A percentile compares a stretch with the other conserved stretches of the same genome.
Evolutionary conservation across 306 rosid genomes (phyloP).

Genomic region (Quercus parvula): DNA sequence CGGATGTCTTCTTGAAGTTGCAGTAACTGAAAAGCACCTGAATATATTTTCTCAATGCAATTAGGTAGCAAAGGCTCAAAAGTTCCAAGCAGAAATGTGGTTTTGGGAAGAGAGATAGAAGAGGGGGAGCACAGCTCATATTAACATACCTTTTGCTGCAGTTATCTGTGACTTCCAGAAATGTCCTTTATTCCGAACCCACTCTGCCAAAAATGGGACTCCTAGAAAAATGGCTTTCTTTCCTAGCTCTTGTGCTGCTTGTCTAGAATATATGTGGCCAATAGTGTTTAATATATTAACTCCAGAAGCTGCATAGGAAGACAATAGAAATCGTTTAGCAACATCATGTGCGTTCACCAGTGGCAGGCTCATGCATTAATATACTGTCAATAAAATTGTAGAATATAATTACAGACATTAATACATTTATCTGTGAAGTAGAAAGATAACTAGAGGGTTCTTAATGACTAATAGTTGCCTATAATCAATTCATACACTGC

Average conservation of each 20-base stretch:
- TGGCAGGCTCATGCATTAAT: neutral
- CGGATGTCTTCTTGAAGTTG: constrained; percentile 80
- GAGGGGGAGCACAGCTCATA: neutral
- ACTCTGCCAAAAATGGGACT: constrained; percentile 87
- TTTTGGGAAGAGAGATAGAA: too few relatives aligned
- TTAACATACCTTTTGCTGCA: constrained; percentile 75
- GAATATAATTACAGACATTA: neutral
- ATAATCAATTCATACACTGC: neutral
- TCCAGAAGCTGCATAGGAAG: constrained; percentile 64
- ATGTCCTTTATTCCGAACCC: constrained; percentile 92
- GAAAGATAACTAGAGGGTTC: neutral
- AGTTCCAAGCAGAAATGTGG: neutral
- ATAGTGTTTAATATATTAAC: constrained; percentile 68
- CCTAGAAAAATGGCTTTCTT: constrained; percentile 84
- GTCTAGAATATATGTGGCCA: constrained; percentile 82
- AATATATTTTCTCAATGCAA: constrained; percentile 19
- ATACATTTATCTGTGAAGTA: neutral
- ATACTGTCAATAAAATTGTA: neutral
- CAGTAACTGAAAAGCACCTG: constrained; percentile 82
- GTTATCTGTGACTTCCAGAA: constrained; percentile 89
- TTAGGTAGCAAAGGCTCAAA: constrained; percentile 13
- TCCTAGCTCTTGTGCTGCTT: constrained; percentile 95
- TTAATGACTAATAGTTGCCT: neutral
- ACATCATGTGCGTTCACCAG: neutral
- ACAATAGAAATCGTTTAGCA: constrained; percentile 8